Percentiles rank a stretch among this genome's conserved stretches.
Evolutionary conservation across 1,284 basidiomycete genomes (phyloP).

Genomic region (Singerocomus rubriflavus): DNA sequence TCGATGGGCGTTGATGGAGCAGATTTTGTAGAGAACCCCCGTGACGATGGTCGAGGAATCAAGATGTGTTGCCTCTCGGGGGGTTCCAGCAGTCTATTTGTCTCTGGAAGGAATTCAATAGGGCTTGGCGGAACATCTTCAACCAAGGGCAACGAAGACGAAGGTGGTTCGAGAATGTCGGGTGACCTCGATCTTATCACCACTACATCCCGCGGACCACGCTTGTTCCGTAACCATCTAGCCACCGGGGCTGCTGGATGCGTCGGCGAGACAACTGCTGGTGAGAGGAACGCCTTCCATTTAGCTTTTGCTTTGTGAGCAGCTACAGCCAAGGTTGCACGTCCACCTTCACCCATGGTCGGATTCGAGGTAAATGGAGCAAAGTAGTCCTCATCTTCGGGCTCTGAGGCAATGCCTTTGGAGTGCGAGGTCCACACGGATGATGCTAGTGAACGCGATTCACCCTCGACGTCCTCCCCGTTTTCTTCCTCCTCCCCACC

Average conservation of each 20-base stretch:
- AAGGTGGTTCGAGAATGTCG: conserved; percentile 24
- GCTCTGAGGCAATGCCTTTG: conserved; percentile 35
- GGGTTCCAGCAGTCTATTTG: conserved; percentile 18
- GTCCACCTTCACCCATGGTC: conserved; percentile 34
- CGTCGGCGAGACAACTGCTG: conserved; percentile 29
- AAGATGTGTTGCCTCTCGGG: conserved; percentile 30
- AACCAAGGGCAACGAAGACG: conserved; percentile 21
- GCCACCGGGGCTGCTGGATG: conserved; percentile 33
- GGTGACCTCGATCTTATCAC: conserved; percentile 20
- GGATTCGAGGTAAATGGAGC: conserved; percentile 23
- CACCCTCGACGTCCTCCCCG: conserved; percentile 41
- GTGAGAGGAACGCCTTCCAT: conserved; percentile 49
- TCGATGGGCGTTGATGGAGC: conserved; percentile 37
- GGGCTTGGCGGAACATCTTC: conserved; percentile 29
- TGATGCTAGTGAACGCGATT: conserved; percentile 51
- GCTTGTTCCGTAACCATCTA: conserved; percentile 32
- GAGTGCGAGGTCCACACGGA: conserved; percentile 51
- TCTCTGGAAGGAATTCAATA: conserved; percentile 15
- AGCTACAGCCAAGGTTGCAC: conserved; percentile 42
- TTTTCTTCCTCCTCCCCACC: conserved; percentile 39
- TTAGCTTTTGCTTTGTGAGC: conserved; percentile 59
- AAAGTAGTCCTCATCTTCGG: conserved; percentile 44
- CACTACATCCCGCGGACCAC: conserved; percentile 11
- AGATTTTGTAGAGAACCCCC: conserved; percentile 34
- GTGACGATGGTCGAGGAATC: conserved; percentile 40